Conservation (phyloP, 2,329 filamentous ascomycete genomes). For the Aspergillus tanneri region DNA sequence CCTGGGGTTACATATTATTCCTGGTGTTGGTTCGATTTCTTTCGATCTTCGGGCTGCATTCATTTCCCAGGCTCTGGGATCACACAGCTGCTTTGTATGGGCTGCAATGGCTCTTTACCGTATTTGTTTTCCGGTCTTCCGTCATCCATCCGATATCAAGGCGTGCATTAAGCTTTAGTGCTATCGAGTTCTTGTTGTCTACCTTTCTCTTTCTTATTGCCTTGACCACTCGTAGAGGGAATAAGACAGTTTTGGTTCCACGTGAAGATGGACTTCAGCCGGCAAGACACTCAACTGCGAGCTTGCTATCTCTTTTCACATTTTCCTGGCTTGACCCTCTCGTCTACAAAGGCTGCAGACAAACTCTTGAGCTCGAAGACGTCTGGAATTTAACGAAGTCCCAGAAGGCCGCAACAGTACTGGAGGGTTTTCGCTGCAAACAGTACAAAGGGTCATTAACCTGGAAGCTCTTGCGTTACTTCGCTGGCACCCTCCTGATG, state of each 20-base stretch:
- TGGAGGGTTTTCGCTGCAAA: conserved; percentile 78
- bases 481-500: conserved; percentile 70
- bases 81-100: conserved; percentile 85
- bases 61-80: conserved; percentile 81
- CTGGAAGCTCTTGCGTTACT: conserved; percentile 79
- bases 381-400: conserved; percentile 90
- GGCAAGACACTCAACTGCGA: conserved; percentile 81
- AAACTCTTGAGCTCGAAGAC: conserved; percentile 75
- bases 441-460: conserved; percentile 78
- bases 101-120: conserved; percentile 73
- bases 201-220: conserved; percentile 74
- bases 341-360: conserved; percentile 83
- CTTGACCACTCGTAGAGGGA: conserved; percentile 82
- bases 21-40: conserved; percentile 71
- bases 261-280: conserved; percentile 87
- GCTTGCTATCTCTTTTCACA: conserved; percentile 80
- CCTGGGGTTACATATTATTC: conserved; percentile 78
- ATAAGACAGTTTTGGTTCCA: conserved; percentile 82
- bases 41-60: conserved; percentile 58
- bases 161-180: conserved; percentile 62
- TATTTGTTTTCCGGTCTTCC: conserved; percentile 79
- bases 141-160: conserved; percentile 72
- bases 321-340: conserved; percentile 91
- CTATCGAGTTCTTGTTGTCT: conserved; percentile 71
- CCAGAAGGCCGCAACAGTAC: conserved; percentile 80